Evolutionary conservation across 2,329 filamentous ascomycete species (phyloP).

Genomic region (Metarhizium album): DNA sequence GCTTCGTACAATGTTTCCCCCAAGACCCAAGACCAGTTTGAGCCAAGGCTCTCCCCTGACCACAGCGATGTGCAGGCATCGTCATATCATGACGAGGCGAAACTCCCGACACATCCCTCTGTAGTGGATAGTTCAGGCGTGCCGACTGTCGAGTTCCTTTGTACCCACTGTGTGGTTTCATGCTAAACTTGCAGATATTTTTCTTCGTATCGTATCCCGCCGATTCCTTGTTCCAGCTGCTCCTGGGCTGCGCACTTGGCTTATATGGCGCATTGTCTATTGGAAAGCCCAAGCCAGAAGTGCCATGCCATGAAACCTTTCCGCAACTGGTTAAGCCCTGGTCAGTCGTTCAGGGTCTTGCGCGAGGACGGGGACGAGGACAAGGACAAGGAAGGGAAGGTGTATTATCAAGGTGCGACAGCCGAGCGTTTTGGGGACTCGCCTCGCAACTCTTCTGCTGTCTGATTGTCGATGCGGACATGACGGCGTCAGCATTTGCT

Average conservation of each 20-base stretch:
- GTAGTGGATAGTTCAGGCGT: too few relatives aligned
- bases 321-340: background rate
- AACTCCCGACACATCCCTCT: background rate
- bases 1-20: too few relatives aligned
- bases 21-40: too few relatives aligned
- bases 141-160: background rate
- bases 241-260: background rate
- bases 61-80: background rate
- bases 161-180: too few relatives aligned
- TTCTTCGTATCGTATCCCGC: too few relatives aligned
- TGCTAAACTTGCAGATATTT: too few relatives aligned
- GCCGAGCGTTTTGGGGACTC: background rate
- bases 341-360: background rate
- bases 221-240: background rate
- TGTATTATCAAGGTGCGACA: too few relatives aligned
- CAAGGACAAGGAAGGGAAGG: too few relatives aligned
- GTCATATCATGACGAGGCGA: background rate
- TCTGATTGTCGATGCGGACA: background rate
- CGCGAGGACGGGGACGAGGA: background rate
- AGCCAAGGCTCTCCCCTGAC: too few relatives aligned
- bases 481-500: background rate
- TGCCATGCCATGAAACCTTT: background rate
- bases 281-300: background rate
- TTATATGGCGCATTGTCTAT: background rate
- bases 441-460: too few relatives aligned